A percentile compares a stretch with the other conserved stretches of the same genome.
Evolutionary conservation across 306 rosid genomes (phyloP).

Genomic region (Pachyrhizus erosus): DNA sequence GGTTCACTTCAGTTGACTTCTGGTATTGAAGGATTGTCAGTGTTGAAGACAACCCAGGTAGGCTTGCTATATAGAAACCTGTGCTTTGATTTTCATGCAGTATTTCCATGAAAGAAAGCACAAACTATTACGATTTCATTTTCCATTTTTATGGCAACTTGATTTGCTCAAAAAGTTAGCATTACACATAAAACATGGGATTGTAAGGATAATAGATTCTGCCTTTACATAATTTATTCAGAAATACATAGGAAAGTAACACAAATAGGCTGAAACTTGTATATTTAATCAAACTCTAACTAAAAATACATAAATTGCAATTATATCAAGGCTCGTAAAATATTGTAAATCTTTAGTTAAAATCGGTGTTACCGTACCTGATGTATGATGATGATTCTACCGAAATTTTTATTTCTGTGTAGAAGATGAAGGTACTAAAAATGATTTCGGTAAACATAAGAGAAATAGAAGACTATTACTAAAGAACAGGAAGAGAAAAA

Average conservation of each 20-base stretch:
- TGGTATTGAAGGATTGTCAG: constrained; percentile 82
- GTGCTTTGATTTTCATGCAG: neutral
- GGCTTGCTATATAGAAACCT: constrained; percentile 32
- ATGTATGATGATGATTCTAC: neutral
- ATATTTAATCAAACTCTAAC: neutral
- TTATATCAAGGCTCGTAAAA: neutral
- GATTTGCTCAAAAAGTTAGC: neutral
- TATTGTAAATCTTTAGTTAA: neutral
- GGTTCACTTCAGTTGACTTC: constrained; percentile 75
- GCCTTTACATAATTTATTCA: neutral
- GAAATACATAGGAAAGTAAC: neutral
- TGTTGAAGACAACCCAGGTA: constrained; percentile 90
- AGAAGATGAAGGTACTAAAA: neutral
- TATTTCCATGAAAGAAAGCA: neutral
- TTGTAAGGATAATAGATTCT: neutral
- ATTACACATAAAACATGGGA: neutral
- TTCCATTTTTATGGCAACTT: neutral
- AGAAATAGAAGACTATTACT: neutral
- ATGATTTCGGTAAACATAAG: neutral
- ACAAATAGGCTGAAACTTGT: neutral
- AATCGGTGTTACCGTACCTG: neutral
- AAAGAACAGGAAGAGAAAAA: neutral
- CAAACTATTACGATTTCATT: neutral
- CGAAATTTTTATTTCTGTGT: neutral
- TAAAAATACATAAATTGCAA: neutral